Base-by-base conservation (phyloP, 768 basidiomycete species). In the Scleroderma bovista region DNA sequence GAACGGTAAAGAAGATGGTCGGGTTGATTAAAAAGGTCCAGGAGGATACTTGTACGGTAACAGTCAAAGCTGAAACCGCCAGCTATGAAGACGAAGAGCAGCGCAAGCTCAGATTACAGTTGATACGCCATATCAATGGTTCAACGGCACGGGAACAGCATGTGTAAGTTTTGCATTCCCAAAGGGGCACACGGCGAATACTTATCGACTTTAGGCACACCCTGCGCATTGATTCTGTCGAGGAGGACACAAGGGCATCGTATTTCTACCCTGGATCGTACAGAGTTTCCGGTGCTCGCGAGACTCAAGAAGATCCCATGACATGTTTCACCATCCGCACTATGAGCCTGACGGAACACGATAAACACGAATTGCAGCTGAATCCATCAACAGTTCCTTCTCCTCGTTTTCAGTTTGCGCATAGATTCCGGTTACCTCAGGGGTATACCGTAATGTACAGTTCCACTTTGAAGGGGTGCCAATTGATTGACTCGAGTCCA, bases 321-420 rank as follows among this genome's bases (percentile, higher is more conserved):
- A 43, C 22, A 0, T 36, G 54, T 2, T 57, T 58, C 26, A 66
- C 66, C 1, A 51, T 64, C 0, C 58, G 64, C 44, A 1, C 56
- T 8, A 64, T 66, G 62, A 54, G 62, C 34, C 22, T 68, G 34
- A 68, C 62, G 6, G 42, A 52, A 5, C 50, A 68, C 47, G 66
- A 66, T 53, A 51, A 54, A 34, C 64, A 66, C 3, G 52, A 57
- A 19, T 23, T 66, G 9, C 65, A 67, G 32, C 3, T 66, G 2
- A 53, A 66, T 34, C 51, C 58, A 2, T 53, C 19, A 4, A n/a
- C 46, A 3, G 55, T 59, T 13, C 65, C 66, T 17, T 55, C 60
- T 0, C 65, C 65, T 0, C 57, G 45, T 15, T 63, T 66, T 3
- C 53, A 26, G 29, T 49, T 46, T 24, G 13, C 2, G 0, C 49